Conservation (phyloP, 306 rosid species). For the Senna tora region DNA sequence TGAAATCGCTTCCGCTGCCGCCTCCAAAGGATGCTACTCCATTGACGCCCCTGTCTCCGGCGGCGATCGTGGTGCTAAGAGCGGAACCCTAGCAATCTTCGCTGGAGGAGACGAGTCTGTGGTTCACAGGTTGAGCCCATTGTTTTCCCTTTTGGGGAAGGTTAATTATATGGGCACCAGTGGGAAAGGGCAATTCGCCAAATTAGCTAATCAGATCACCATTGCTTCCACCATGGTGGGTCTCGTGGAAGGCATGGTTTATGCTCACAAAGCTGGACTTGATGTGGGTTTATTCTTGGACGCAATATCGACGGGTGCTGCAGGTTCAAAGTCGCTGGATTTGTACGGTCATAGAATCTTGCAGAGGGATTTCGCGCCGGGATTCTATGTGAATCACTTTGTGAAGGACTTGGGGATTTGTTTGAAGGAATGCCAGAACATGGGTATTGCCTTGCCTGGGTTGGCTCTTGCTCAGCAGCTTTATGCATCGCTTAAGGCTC, state of each 20-base stretch:
- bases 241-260: conserved; percentile 82
- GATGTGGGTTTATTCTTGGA: conserved; percentile 65
- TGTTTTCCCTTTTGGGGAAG: conserved; percentile 66
- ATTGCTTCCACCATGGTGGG: conserved; percentile 88
- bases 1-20: conserved; percentile 64
- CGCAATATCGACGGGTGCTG: conserved; percentile 78
- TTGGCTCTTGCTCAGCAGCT: conserved; percentile 94
- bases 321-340: conserved; percentile 74
- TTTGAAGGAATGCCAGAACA: conserved; percentile 79
- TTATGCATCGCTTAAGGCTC: conserved; percentile 74
- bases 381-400: conserved; percentile 80
- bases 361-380: conserved; percentile 79
- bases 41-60: conserved; percentile 93
- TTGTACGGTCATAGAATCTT: conserved; percentile 64
- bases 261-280: conserved; percentile 79
- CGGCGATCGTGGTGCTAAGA: conserved; percentile 83
- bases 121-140: conserved; percentile 42
- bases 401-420: conserved; percentile 94
- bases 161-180: conserved; percentile 84
- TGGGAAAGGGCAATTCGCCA: conserved; percentile 91
- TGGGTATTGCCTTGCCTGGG: conserved; percentile 85
- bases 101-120: conserved; percentile 70
- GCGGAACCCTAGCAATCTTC: conserved; percentile 73
- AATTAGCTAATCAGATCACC: conserved; percentile 80
- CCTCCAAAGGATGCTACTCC: conserved; percentile 55